Evolutionary conservation across 805 yeast species (phyloP).

Genomic region (Sugiyamaella boreocaroliniensis): DNA sequence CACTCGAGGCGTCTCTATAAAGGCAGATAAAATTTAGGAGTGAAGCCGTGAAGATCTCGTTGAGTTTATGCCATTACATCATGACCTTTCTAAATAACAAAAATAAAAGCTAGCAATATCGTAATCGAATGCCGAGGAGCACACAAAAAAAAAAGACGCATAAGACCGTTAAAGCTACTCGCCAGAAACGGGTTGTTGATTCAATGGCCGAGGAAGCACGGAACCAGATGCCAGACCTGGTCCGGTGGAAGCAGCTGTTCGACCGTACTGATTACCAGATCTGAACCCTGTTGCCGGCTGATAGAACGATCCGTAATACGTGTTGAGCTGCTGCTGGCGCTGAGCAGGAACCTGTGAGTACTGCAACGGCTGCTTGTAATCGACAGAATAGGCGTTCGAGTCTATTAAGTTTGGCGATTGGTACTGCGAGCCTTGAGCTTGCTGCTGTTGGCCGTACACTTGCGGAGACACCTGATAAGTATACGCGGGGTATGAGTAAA

Average conservation of each 20-base stretch:
- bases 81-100: too few relatives aligned
- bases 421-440: background rate
- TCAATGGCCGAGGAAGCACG: background rate
- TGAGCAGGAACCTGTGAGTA: background rate
- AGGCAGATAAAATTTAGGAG: too few relatives aligned
- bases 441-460: background rate
- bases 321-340: background rate
- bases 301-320: background rate
- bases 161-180: background rate
- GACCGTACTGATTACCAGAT: background rate
- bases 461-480: constrained; percentile 1
- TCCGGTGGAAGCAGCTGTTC: background rate
- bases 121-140: too few relatives aligned
- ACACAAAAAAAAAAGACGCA: too few relatives aligned
- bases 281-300: background rate
- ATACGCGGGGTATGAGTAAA: constrained; percentile 1
- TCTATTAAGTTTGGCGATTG: background rate
- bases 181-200: background rate
- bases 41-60: too few relatives aligned
- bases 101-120: too few relatives aligned
- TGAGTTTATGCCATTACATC: too few relatives aligned
- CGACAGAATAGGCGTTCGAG: background rate
- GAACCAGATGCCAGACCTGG: background rate
- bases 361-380: background rate
- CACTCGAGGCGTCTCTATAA: too few relatives aligned